These are phyloP conservation scores for Russula olivacea DNA, from an alignment of 768 basidiomycete genomes.

Conservation along the genomic window DNA sequence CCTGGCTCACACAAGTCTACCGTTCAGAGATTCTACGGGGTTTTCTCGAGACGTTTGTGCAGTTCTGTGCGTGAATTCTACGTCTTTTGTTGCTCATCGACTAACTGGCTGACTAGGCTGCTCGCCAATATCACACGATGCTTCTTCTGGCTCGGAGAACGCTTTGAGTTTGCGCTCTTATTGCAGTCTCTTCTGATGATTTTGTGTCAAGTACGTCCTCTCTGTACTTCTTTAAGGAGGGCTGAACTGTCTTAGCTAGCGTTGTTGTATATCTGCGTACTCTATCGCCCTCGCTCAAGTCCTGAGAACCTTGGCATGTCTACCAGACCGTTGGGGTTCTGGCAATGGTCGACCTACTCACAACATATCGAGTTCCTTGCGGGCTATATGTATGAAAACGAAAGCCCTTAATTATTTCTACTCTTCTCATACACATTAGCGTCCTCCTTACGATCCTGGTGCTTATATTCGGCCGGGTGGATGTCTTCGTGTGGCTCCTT, in stretches of 20 bases:
- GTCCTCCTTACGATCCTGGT: slow-evolving; percentile 68
- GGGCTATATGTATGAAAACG: slow-evolving; percentile 55
- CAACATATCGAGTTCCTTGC: slow-evolving; percentile 82
- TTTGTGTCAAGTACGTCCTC: slow-evolving; percentile 56
- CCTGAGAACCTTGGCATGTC: slow-evolving; percentile 56
- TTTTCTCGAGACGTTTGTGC: slow-evolving; percentile 86
- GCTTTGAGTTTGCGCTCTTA: slow-evolving; percentile 70
- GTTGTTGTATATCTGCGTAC: slow-evolving; percentile 75
- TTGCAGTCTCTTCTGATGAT: slow-evolving; percentile 84
- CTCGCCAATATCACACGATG: slow-evolving; percentile 83
- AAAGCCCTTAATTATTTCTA: neutral
- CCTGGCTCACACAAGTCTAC: slow-evolving; percentile 10
- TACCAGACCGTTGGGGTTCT: slow-evolving; percentile 65
- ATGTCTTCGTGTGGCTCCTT: slow-evolving; percentile 53
- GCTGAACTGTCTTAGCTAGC: slow-evolving; percentile 47
- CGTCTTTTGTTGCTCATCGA: neutral
- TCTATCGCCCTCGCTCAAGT: slow-evolving; percentile 55
- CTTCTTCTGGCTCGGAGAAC: slow-evolving; percentile 85
- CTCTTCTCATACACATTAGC: slow-evolving; percentile 28
- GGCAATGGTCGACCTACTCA: slow-evolving; percentile 77
- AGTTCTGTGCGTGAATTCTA: slow-evolving; percentile 50
- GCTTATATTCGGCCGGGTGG: slow-evolving; percentile 63
- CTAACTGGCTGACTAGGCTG: slow-evolving; percentile 39
- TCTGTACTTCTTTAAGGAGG: slow-evolving; percentile 6
- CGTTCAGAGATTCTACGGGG: slow-evolving; percentile 67